These are phyloP conservation scores for Pleurotus eryngii DNA, from an alignment of 768 basidiomycete species.

Conservation along the genomic window DNA sequence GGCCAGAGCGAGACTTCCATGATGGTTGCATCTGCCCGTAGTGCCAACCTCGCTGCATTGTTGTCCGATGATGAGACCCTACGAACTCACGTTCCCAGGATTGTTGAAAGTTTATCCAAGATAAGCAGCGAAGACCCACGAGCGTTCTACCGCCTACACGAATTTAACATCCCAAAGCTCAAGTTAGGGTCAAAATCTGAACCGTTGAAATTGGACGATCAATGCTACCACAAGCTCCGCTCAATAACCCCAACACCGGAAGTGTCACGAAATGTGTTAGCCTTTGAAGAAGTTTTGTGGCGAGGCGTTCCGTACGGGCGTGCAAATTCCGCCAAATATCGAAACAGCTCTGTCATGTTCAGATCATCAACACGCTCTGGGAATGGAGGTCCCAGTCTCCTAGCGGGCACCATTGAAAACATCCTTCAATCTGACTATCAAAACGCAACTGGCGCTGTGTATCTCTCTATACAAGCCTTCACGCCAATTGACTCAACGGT, in stretches of 20 bases:
- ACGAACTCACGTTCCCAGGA: not conserved
- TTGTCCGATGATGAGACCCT: conserved; percentile 10
- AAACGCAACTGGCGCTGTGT: not conserved
- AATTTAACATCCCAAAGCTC: conserved; percentile 4
- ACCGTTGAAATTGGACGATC: not conserved
- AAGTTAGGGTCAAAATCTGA: not conserved
- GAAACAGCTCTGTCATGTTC: conserved; percentile 12
- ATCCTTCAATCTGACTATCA: conserved; percentile 7
- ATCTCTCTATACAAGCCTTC: conserved; percentile 2
- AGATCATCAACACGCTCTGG: not conserved
- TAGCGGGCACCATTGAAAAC: conserved; percentile 2
- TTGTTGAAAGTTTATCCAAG: conserved; percentile 7
- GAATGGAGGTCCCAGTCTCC: not conserved
- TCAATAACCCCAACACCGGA: no score
- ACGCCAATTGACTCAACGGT: not conserved
- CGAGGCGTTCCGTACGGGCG: conserved; percentile 12
- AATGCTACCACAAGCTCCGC: not conserved
- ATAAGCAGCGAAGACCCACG: conserved; percentile 15
- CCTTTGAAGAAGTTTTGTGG: conserved; percentile 5
- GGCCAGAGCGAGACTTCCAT: conserved; percentile 17
- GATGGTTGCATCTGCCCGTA: conserved; percentile 7
- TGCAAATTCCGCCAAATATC: conserved; percentile 5
- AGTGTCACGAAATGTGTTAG: not conserved
- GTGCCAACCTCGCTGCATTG: conserved; percentile 12
- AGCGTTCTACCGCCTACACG: conserved; percentile 8